Conservation (phyloP, 2,329 filamentous ascomycete genomes). For the Colletotrichum echinochloae region DNA sequence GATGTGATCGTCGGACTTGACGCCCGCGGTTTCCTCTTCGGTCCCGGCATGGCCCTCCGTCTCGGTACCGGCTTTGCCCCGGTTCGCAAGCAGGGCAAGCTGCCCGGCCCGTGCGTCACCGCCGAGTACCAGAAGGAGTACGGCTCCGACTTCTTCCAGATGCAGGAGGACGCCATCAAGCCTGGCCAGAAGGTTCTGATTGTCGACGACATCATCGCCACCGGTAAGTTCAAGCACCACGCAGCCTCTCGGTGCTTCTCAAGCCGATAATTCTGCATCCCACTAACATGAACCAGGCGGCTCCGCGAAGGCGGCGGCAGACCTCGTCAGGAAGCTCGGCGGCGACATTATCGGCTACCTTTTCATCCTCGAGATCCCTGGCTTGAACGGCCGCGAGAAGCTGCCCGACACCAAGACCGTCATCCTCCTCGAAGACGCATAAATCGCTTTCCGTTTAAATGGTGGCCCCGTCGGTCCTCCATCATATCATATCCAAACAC, state of each 20-base stretch:
- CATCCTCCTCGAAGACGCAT: constrained; percentile 77
- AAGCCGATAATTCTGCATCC: constrained; percentile 33
- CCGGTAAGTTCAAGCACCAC: constrained; percentile 72
- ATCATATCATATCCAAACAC: neutral
- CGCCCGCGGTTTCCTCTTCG: constrained; percentile 94
- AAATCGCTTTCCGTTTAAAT: constrained; percentile 38
- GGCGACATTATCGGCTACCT: constrained; percentile 89
- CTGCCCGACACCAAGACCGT: constrained; percentile 82
- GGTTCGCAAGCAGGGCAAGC: constrained; percentile 94
- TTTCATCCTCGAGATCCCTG: constrained; percentile 95
- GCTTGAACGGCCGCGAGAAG: constrained; percentile 91
- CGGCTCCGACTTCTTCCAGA: constrained; percentile 94
- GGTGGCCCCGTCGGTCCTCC: neutral
- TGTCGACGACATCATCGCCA: constrained; percentile 98
- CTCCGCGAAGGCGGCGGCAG: constrained; percentile 87
- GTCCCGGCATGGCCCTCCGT: constrained; percentile 85
- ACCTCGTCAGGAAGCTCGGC: constrained; percentile 87
- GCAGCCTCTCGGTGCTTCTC: constrained; percentile 18
- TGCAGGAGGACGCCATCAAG: constrained; percentile 88
- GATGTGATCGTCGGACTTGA: constrained; percentile 96
- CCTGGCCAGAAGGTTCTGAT: constrained; percentile 90
- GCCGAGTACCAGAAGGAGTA: constrained; percentile 96
- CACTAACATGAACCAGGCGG: constrained; percentile 71
- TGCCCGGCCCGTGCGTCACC: constrained; percentile 88
- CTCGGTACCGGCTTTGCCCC: constrained; percentile 90